Evolutionary conservation across 345 rosid genomes (phyloP), one percentile per base, ranked within the genome.

Genomic region (Sapria himalayana): DNA sequence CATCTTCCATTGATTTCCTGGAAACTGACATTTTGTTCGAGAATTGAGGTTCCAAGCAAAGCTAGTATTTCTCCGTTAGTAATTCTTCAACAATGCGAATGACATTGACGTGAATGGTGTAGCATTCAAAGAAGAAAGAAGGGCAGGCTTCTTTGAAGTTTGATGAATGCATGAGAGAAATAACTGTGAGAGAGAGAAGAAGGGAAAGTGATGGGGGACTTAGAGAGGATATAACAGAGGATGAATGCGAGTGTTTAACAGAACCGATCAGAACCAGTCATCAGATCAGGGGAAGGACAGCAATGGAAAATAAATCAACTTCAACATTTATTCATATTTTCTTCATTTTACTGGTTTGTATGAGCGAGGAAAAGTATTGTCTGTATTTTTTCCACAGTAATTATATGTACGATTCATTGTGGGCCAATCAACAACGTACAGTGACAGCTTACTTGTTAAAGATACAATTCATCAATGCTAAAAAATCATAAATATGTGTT

Each of bases 161-260:
- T 17, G 41, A 8, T 27, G 33, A 36, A n/a, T 17, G 33, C 51
- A 36, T 41, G 37, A 46, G 49, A 54, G 45, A 33, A 27, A 38
- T 41, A 31, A 12, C 12, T 40, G 21, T 47, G 18, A 18, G 27
- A 23, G 29, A 32, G 16, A 31, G 50, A 62, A 52, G 55, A 35
- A 50, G 6, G 50, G 25, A 37, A 18, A 39, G 45, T 42, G 72
- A 55, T 53, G 65, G 73, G 69, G 77, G 69, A 73, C 86, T 80
- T 54, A 20, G 47, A 48, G 61, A 70, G 67, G 64, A 54, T 44
- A 63, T 64, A 71, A 73, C 73, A 76, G 66, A 62, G 74, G 71
- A 68, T 64, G 72, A 70, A 70, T 68, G 74, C 45, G 76, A 55
- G 19, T 37, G 25, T 31, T n/a, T 42, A 21, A 8, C n/a, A n/a